These are phyloP conservation scores for Saccharomycopsis sp. DNA, from an alignment of 805 yeast genomes.

Conservation along the genomic window DNA sequence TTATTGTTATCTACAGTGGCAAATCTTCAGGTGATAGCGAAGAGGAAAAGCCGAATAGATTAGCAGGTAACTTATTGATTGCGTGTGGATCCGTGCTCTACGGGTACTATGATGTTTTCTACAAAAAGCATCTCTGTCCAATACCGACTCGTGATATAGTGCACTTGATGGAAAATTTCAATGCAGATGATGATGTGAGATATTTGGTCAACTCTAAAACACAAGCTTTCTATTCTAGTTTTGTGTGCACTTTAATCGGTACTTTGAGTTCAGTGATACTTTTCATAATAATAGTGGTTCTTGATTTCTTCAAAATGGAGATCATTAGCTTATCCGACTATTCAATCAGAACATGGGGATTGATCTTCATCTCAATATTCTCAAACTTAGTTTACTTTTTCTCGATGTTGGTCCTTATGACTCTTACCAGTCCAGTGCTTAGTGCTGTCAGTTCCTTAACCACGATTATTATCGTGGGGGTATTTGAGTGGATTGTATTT, in stretches of 20 bases:
- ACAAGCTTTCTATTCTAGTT: constrained; percentile 76
- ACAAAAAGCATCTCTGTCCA: constrained; percentile 70
- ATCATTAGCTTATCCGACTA: not conserved
- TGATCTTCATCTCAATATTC: constrained; percentile 46
- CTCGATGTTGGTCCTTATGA: constrained; percentile 68
- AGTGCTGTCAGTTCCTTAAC: constrained; percentile 63
- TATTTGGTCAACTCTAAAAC: constrained; percentile 40
- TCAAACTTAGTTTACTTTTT: constrained; percentile 66
- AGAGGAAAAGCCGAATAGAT: constrained; percentile 46
- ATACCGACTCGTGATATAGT: constrained; percentile 47
- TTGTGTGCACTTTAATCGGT: constrained; percentile 65
- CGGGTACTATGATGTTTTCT: constrained; percentile 78
- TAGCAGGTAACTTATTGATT: constrained; percentile 65
- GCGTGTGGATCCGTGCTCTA: constrained; percentile 69
- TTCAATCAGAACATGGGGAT: constrained; percentile 33
- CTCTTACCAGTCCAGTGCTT: constrained; percentile 78
- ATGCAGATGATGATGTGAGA: not conserved
- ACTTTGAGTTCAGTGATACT: constrained; percentile 38
- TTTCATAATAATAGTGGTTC: constrained; percentile 5
- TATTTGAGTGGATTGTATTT: constrained; percentile 65
- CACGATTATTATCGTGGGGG: constrained; percentile 73
- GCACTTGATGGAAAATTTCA: not conserved
- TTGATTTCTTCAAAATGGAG: constrained; percentile 43
- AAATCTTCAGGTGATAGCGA: constrained; percentile 22
- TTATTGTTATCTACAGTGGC: constrained; percentile 69